Conservation (phyloP, 2,329 filamentous ascomycete species). For the Aureobasidium sp. region DNA sequence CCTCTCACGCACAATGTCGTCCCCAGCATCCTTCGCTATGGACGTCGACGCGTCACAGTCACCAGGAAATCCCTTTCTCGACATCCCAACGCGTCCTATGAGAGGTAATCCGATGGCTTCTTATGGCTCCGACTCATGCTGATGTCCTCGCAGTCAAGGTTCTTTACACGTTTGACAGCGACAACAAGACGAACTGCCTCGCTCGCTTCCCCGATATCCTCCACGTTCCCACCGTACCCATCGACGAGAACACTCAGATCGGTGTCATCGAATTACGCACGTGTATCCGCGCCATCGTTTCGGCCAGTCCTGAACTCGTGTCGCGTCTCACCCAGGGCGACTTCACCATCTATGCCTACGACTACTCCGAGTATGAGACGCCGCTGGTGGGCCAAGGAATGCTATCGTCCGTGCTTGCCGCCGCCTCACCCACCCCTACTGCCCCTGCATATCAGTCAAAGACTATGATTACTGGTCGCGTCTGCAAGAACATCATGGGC, state of each 20-base stretch:
- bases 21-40: conserved; percentile 15
- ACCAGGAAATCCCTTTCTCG: conserved; percentile 21
- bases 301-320: conserved; percentile 76
- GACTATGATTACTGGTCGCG: conserved; percentile 75
- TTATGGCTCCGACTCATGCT: neutral
- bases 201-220: conserved; percentile 75
- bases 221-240: conserved; percentile 67
- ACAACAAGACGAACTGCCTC: conserved; percentile 80
- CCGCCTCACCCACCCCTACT: conserved; percentile 48
- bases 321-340: conserved; percentile 60
- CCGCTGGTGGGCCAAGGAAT: conserved; percentile 93
- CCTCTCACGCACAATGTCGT: conserved; percentile 14
- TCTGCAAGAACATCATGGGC: conserved; percentile 77
- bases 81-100: conserved; percentile 37
- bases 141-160: conserved; percentile 65
- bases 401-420: conserved; percentile 72
- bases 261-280: conserved; percentile 80
- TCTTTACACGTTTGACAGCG: conserved; percentile 88
- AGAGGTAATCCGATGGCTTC: conserved; percentile 27
- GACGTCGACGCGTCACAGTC: conserved; percentile 16
- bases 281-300: conserved; percentile 74
- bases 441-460: conserved; percentile 53
- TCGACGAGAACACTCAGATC: conserved; percentile 74
- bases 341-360: conserved; percentile 94
- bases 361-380: conserved; percentile 90